phyloP scores from a whole-genome alignment of 2,329 filamentous ascomycete species.

The Epichloe aotearoae region DNA sequence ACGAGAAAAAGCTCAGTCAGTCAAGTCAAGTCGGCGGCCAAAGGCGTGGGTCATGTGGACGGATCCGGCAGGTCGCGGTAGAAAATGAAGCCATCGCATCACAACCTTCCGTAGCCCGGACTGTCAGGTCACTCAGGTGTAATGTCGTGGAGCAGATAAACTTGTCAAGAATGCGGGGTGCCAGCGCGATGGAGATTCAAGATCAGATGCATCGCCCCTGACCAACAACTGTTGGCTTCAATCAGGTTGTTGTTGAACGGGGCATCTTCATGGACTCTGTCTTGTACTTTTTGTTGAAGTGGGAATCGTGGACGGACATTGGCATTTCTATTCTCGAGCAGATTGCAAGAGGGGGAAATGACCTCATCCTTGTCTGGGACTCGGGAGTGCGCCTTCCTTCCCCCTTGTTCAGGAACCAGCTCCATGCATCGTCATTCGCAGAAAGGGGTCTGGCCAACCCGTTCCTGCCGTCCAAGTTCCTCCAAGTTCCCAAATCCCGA shows the following conservation, averaged over 20 bases:
- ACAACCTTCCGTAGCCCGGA: no score
- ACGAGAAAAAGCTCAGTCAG: not conserved
- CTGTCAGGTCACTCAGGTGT: no score
- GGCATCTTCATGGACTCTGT: no score
- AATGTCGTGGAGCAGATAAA: not conserved
- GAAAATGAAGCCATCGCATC: not conserved
- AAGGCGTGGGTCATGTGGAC: slow-evolving; percentile 4
- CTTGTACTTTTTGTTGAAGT: no score
- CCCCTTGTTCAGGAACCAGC: not conserved
- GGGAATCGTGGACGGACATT: not conserved
- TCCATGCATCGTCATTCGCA: not conserved
- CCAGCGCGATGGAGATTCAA: not conserved
- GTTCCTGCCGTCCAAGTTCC: not conserved
- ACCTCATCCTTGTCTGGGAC: not conserved
- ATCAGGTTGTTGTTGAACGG: not conserved
- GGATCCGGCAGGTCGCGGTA: slow-evolving; percentile 5
- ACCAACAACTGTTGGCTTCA: not conserved
- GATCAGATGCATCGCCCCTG: not conserved
- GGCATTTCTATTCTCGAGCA: no score
- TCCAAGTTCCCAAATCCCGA: no score
- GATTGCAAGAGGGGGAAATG: no score
- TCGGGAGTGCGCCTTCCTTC: not conserved
- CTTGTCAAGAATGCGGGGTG: not conserved
- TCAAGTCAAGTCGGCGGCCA: no score
- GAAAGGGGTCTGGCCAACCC: not conserved